phyloP scores from a whole-genome alignment of 2,329 filamentous ascomycete species.

The Chrysoporthe cubensis region DNA sequence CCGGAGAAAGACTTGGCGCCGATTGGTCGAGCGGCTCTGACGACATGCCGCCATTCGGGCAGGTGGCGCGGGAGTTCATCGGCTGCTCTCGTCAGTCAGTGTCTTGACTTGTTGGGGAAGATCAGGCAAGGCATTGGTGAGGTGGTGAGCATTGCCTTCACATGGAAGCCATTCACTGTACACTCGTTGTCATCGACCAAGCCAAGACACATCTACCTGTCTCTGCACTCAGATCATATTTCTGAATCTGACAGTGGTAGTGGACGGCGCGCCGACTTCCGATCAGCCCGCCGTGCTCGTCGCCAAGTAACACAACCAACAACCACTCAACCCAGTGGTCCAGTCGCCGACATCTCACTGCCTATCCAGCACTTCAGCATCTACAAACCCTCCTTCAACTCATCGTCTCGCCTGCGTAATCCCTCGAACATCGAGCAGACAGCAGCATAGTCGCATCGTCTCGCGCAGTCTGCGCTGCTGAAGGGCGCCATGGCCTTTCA shows the following conservation, averaged over 20 bases:
- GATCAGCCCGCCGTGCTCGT: slow-evolving; percentile 11
- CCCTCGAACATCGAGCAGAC: not conserved
- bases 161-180: not conserved
- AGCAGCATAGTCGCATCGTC: slow-evolving; percentile 1
- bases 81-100: not conserved
- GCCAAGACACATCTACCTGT: not conserved
- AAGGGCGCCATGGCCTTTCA: slow-evolving; percentile 29
- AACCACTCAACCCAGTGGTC: slow-evolving; percentile 6
- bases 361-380: not conserved
- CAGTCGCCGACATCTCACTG: not conserved
- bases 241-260: not conserved
- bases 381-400: not conserved
- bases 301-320: slow-evolving; percentile 1
- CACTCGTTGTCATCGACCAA: not conserved
- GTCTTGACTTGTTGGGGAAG: slow-evolving; percentile 15
- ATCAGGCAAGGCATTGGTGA: slow-evolving; percentile 12
- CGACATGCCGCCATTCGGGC: slow-evolving; percentile 10
- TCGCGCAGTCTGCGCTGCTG: slow-evolving; percentile 25
- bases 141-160: not conserved
- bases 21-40: slow-evolving; percentile 13
- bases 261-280: slow-evolving; percentile 16
- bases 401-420: not conserved
- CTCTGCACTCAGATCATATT: not conserved
- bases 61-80: not conserved
- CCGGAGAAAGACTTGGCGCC: slow-evolving; percentile 5